These are phyloP conservation scores for Zygosaccharomyces sapae DNA, from an alignment of 1,139 yeast genomes.

Conservation along the genomic window DNA sequence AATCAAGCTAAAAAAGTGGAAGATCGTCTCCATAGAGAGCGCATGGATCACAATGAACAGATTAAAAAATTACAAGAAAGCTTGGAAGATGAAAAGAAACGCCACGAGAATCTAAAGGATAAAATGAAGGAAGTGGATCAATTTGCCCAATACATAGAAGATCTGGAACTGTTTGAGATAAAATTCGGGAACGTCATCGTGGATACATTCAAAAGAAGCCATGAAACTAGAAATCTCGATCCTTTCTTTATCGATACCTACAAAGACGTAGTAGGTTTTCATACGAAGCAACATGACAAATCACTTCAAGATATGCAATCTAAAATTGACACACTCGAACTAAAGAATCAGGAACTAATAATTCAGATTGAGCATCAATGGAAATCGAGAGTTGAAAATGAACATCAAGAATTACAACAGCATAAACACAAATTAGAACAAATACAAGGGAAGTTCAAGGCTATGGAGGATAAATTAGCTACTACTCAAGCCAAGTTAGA, in stretches of 20 bases:
- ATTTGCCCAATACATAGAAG: slow-evolving; percentile 11
- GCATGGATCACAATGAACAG: slow-evolving; percentile 2
- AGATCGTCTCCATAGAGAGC: neutral
- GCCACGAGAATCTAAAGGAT: slow-evolving; percentile 10
- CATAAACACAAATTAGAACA: slow-evolving; percentile 3
- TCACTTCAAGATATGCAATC: slow-evolving; percentile 9
- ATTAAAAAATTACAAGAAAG: neutral
- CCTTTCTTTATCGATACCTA: slow-evolving; percentile 6
- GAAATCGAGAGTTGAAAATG: slow-evolving; percentile 11
- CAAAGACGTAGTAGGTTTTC: slow-evolving; percentile 17
- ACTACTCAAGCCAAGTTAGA: slow-evolving; percentile 7
- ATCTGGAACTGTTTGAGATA: slow-evolving; percentile 14
- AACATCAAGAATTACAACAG: slow-evolving; percentile 6
- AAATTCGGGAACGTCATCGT: slow-evolving; percentile 16
- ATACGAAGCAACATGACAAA: slow-evolving; percentile 10
- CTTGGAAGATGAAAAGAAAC: slow-evolving; percentile 7
- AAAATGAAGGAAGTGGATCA: slow-evolving; percentile 11
- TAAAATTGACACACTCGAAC: slow-evolving; percentile 7
- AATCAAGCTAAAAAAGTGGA: neutral
- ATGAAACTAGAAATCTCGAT: slow-evolving; percentile 9
- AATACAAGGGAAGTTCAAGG: slow-evolving; percentile 8
- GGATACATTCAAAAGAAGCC: slow-evolving; percentile 10
- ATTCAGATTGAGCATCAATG: slow-evolving; percentile 15
- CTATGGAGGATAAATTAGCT: slow-evolving; percentile 4
- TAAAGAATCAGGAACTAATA: slow-evolving; percentile 10